phyloP scores from a whole-genome alignment of 306 rosid genomes.

The Castanea sativa region DNA sequence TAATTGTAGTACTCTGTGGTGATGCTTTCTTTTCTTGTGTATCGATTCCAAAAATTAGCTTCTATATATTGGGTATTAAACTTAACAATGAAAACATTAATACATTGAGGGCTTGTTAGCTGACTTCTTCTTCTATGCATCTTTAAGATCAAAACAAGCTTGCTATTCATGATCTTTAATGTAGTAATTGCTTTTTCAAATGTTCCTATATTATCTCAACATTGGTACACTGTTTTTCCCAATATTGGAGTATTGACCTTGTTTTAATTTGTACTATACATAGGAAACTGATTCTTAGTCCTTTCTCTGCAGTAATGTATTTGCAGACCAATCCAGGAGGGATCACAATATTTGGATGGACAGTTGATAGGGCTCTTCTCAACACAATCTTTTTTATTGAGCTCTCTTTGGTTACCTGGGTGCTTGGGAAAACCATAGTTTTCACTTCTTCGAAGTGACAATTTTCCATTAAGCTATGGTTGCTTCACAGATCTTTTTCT shows the following conservation, averaged over 20 bases:
- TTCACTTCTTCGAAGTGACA: slow-evolving; percentile 15
- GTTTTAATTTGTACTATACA: not conserved
- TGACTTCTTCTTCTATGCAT: not conserved
- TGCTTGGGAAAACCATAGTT: slow-evolving; percentile 62
- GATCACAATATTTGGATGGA: slow-evolving; percentile 83
- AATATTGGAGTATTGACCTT: not conserved
- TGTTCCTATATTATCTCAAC: not conserved
- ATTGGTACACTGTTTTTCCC: not conserved
- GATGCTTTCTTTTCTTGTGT: no score
- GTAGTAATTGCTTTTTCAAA: not conserved
- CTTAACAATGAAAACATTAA: no score
- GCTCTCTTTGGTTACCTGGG: slow-evolving; percentile 61
- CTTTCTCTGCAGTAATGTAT: slow-evolving; percentile 60
- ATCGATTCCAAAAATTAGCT: no score
- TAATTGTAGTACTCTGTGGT: not conserved
- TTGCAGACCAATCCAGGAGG: slow-evolving; percentile 84
- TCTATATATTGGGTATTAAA: no score
- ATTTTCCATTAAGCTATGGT: not conserved
- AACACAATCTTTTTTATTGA: slow-evolving; percentile 79
- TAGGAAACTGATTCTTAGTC: slow-evolving; percentile 1
- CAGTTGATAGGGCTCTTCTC: slow-evolving; percentile 68
- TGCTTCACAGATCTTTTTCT: not conserved
- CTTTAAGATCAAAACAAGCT: not conserved
- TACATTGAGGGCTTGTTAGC: not conserved
- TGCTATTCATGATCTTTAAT: not conserved